Evolutionary conservation across 2,329 filamentous ascomycete genomes (phyloP), one percentile per base, ranked within the genome.

Genomic region (Sarocladiaceae sp.): DNA sequence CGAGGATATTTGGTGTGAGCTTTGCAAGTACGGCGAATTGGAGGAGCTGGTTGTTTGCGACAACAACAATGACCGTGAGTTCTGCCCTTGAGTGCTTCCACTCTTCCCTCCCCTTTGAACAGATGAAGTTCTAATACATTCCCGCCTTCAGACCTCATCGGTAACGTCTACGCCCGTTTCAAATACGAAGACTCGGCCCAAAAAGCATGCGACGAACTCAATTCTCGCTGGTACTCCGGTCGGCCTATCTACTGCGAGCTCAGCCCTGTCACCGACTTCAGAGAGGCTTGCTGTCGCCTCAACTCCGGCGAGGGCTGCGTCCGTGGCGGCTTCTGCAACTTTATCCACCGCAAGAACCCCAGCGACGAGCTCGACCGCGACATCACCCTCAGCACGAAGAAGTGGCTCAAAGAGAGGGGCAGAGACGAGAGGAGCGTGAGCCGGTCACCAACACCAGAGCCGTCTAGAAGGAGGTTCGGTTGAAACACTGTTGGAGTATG

Each of bases 1-100:
- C 79, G 94, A 99, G 77, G 94, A 99, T 70, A 91, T 99, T 60
- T 99, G 94, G 93, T 97, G 93, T 76, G 94, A 99, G 82, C 90
- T 99, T 78, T 97, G 94, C 86, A 91, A 96, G 74, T 99, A 95
- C 70, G 94, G 94, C 60, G 90, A 97, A 74, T 80, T 97, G 31
- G 94, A 99, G 74, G 94, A 99, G 75, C 83, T 99, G 12, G 94
- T 99, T 12, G 93, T 99, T 2, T 99, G 94, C 74, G 94, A 99
- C 76, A 99, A 99, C 73, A 97, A 97, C 74, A 99, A 99, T 74
- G 94, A 99, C 68, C 93, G 86, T 89, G 70, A 62, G 85, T 82
- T 8, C 73, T 53, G 52, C 44, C 17, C 18, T n/a, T n/a, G n/a
- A n/a, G n/a, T n/a, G n/a, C n/a, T n/a, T n/a, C n/a, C n/a, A n/a